Percentiles rank a stretch among this genome's conserved stretches.
Evolutionary conservation across 2,329 filamentous ascomycete genomes (phyloP).

Genomic region (Paramyrothecium sp.): DNA sequence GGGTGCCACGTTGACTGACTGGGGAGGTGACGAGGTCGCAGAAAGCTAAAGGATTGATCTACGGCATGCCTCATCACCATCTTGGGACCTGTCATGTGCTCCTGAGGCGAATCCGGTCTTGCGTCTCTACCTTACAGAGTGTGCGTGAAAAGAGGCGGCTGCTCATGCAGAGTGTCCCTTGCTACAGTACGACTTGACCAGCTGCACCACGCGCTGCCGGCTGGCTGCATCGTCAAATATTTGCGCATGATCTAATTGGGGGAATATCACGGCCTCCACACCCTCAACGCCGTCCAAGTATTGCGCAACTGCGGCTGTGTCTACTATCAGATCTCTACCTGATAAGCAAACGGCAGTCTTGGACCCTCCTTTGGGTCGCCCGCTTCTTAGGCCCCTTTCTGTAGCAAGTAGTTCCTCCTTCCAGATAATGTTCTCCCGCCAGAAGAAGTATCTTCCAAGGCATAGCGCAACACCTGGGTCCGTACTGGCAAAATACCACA

Average conservation of each 20-base stretch:
- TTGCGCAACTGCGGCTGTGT: conserved; percentile 54
- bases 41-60: not conserved
- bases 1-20: conserved; percentile 61
- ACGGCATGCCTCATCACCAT: too few species aligned
- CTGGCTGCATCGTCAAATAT: conserved; percentile 45
- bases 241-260: conserved; percentile 63
- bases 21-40: conserved; percentile 50
- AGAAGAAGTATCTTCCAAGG: conserved; percentile 67
- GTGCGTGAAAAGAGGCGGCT: too few species aligned
- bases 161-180: not conserved
- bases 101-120: too few species aligned
- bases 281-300: conserved; percentile 42
- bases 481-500: conserved; percentile 69
- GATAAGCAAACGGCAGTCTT: conserved; percentile 57
- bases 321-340: conserved; percentile 63
- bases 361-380: conserved; percentile 17
- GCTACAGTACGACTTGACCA: conserved; percentile 24
- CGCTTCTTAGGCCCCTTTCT: conserved; percentile 7
- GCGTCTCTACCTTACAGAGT: too few species aligned
- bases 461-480: conserved; percentile 67
- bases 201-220: conserved; percentile 24
- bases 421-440: conserved; percentile 70
- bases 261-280: conserved; percentile 61
- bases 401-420: conserved; percentile 55
- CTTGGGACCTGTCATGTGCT: too few species aligned